Percentiles rank a stretch among this genome's conserved stretches.
Evolutionary conservation across 441 rosid genomes (phyloP).

Genomic region (Codiaeum variegatum): DNA sequence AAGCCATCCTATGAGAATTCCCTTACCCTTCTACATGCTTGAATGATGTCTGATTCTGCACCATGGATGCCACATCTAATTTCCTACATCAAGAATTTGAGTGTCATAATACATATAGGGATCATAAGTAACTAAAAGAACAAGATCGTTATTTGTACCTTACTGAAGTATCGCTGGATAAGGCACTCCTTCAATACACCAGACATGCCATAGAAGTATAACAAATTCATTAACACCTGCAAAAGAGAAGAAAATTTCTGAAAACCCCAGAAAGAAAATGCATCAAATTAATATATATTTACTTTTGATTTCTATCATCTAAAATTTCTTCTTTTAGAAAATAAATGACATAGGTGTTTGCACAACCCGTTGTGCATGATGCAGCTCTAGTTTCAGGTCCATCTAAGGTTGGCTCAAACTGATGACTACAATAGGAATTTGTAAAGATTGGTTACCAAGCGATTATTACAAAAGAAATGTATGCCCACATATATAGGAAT

Average conservation of each 20-base stretch:
- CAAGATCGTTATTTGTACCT: slow-evolving; percentile 30
- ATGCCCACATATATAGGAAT: not conserved
- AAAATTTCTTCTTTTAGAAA: not conserved
- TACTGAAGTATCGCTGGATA: slow-evolving; percentile 64
- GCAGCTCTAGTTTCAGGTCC: not conserved
- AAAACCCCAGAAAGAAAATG: not conserved
- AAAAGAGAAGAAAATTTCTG: slow-evolving; percentile 4
- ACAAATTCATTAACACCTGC: slow-evolving; percentile 55
- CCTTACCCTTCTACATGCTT: slow-evolving; percentile 46
- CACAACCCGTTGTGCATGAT: not conserved
- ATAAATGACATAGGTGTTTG: not conserved
- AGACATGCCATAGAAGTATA: slow-evolving; percentile 69
- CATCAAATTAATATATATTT: not conserved
- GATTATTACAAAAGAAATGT: not conserved
- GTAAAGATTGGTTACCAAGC: too few species aligned
- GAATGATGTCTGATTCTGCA: slow-evolving; percentile 37
- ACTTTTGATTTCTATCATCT: not conserved
- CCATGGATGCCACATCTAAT: slow-evolving; percentile 33
- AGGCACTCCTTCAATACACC: slow-evolving; percentile 57
- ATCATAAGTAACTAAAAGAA: not conserved
- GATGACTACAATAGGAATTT: not conserved
- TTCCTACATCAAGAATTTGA: slow-evolving; percentile 35
- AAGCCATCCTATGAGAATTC: slow-evolving; percentile 2
- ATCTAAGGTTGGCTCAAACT: not conserved
- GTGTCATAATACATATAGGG: slow-evolving; percentile 2